phyloP scores from a whole-genome alignment of 805 yeast genomes.

The Metahyphopichia silvanorum region DNA sequence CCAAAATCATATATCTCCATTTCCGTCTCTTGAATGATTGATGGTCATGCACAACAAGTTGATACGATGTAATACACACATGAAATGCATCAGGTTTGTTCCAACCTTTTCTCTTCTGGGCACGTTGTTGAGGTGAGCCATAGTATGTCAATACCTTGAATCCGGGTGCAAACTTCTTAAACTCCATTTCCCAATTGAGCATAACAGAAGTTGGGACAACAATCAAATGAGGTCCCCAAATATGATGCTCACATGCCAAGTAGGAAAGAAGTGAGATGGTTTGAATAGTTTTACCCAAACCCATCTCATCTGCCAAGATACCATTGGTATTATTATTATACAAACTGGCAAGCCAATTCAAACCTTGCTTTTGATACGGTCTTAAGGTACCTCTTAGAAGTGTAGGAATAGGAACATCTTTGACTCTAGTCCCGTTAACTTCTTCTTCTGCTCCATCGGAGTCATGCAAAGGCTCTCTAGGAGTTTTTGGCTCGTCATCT shows the following conservation, averaged over 20 bases:
- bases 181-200: slow-evolving; percentile 99
- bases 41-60: slow-evolving; percentile 96
- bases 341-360: slow-evolving; percentile 94
- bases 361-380: slow-evolving; percentile 91
- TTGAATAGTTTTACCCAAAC: slow-evolving; percentile 94
- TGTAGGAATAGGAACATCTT: slow-evolving; percentile 75
- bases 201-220: slow-evolving; percentile 97
- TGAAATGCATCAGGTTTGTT: slow-evolving; percentile 94
- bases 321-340: slow-evolving; percentile 94
- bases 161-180: slow-evolving; percentile 97
- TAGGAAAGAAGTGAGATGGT: slow-evolving; percentile 84
- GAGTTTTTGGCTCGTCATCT: slow-evolving; percentile 34
- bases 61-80: slow-evolving; percentile 95
- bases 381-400: slow-evolving; percentile 79
- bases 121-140: slow-evolving; percentile 96
- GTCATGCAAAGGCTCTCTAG: slow-evolving; percentile 12
- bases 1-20: slow-evolving; percentile 96
- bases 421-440: slow-evolving; percentile 40
- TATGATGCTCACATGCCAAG: slow-evolving; percentile 87
- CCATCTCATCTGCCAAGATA: slow-evolving; percentile 98
- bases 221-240: slow-evolving; percentile 98
- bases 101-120: slow-evolving; percentile 96
- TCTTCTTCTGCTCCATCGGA: slow-evolving; percentile 30
- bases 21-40: slow-evolving; percentile 85
- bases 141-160: slow-evolving; percentile 92